These are phyloP conservation scores for Yamagishiella unicocca DNA, from an alignment of 139 green algal species.

Conservation along the genomic window DNA sequence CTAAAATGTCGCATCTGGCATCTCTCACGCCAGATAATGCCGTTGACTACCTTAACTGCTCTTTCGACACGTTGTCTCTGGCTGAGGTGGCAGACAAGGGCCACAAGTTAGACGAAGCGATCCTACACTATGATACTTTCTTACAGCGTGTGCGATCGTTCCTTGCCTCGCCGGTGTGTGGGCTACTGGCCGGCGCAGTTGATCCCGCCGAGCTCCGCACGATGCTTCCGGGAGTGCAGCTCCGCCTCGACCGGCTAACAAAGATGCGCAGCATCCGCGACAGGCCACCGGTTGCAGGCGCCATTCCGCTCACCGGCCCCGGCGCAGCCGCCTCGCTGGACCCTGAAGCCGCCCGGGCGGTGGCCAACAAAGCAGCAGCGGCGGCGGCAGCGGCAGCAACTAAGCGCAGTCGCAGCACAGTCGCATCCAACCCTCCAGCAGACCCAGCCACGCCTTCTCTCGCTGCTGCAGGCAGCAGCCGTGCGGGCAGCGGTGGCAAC, in stretches of 20 bases:
- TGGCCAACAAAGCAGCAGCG: background rate
- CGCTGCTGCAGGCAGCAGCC: no score
- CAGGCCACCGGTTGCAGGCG: background rate
- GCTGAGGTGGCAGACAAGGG: conserved; percentile 28
- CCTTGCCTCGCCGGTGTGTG: background rate
- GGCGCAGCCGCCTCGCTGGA: background rate
- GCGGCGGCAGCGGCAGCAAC: background rate
- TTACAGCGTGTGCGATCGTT: background rate
- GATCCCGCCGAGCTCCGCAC: background rate
- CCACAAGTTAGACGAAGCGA: background rate
- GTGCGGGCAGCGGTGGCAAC: background rate
- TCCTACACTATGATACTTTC: background rate
- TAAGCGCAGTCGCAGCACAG: no score
- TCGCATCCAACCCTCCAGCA: background rate
- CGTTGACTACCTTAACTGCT: background rate
- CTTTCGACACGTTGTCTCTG: background rate
- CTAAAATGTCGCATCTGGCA: background rate
- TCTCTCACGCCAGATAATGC: background rate
- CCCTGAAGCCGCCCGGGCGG: background rate
- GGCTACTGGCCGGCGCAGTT: background rate
- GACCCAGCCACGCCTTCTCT: no score
- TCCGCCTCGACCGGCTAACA: background rate
- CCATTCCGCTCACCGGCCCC: conserved; percentile 33
- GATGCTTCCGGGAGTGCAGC: background rate
- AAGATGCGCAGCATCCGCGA: conserved; percentile 30